phyloP scores from a whole-genome alignment of 345 rosid genomes.

The Gossypium stocksii region DNA sequence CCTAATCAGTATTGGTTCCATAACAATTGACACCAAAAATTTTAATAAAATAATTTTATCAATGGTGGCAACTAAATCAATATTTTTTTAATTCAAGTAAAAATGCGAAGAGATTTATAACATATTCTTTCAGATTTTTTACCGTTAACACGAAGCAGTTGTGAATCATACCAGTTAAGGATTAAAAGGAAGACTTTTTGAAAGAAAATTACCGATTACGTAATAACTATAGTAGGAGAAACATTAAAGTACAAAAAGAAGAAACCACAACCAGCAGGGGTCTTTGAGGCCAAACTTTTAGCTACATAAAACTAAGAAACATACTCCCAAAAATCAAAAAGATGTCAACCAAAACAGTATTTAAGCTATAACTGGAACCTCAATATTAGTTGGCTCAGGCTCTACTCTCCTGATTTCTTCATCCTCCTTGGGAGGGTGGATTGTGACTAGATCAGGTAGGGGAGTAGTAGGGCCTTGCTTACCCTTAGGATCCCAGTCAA shows the following conservation, averaged over 20 bases:
- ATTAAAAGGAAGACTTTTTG: no score
- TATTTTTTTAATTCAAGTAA: no score
- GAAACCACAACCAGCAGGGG: not conserved
- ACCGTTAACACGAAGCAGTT: no score
- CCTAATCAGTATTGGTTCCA: no score
- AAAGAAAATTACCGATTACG: not conserved
- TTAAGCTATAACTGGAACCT: conserved; percentile 38
- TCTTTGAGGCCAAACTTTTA: not conserved
- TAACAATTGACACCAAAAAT: no score
- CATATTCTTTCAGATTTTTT: no score
- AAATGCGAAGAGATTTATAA: no score
- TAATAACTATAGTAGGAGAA: not conserved
- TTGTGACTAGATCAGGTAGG: conserved; percentile 73
- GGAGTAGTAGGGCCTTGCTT: conserved; percentile 72
- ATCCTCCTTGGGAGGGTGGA: conserved; percentile 78
- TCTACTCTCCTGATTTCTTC: conserved; percentile 21
- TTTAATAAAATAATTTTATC: no score
- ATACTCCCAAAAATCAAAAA: not conserved
- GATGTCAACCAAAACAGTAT: not conserved
- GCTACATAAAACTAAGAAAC: not conserved
- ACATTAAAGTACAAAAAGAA: not conserved
- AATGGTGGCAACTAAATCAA: no score
- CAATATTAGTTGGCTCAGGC: conserved; percentile 29
- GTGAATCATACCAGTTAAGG: no score
- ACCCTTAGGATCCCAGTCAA: conserved; percentile 89